Percentiles rank a stretch among this genome's conserved stretches.
These are phyloP conservation scores for Schwanniomyces occidentalis DNA, from an alignment of 805 yeast species.

Conservation along the genomic window DNA sequence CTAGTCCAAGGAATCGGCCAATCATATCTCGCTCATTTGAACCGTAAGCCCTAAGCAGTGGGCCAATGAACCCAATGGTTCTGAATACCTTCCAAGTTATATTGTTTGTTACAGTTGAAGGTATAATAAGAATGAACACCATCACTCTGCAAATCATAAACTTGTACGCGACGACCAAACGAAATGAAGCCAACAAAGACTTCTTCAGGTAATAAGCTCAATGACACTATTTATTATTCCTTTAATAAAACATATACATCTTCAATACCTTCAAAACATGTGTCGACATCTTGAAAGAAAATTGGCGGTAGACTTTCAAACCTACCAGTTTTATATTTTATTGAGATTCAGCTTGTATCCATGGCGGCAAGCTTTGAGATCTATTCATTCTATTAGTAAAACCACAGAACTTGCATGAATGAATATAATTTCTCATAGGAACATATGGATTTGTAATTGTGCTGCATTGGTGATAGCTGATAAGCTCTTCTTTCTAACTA, in stretches of 20 bases:
- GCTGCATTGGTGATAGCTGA: conserved; percentile 55
- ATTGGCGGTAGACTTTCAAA: conserved; percentile 45
- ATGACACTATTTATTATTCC: conserved; percentile 47
- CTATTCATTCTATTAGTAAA: conserved; percentile 39
- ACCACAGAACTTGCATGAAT: conserved; percentile 62
- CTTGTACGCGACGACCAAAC: conserved; percentile 59
- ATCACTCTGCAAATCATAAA: conserved; percentile 50
- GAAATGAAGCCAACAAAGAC: conserved; percentile 58
- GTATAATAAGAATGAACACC: conserved; percentile 32
- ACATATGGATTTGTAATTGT: conserved; percentile 56
- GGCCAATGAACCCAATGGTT: conserved; percentile 46
- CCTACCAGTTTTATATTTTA: conserved; percentile 50
- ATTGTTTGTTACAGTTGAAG: conserved; percentile 59
- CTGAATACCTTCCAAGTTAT: conserved; percentile 48
- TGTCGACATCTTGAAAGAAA: conserved; percentile 57
- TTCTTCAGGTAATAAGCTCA: conserved; percentile 53
- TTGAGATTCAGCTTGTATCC: conserved; percentile 40
- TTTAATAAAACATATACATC: conserved; percentile 44
- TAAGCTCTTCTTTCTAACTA: conserved; percentile 36
- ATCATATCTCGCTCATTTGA: conserved; percentile 7
- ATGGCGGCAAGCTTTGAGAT: conserved; percentile 30
- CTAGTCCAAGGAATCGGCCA: conserved; percentile 9
- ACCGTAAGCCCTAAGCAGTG: conserved; percentile 15
- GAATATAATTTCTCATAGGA: conserved; percentile 33
- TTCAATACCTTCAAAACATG: conserved; percentile 49